Percentiles rank a stretch among this genome's conserved stretches.
phyloP scores from a whole-genome alignment of 768 basidiomycete species.

The Sarcomyxa edulis region DNA sequence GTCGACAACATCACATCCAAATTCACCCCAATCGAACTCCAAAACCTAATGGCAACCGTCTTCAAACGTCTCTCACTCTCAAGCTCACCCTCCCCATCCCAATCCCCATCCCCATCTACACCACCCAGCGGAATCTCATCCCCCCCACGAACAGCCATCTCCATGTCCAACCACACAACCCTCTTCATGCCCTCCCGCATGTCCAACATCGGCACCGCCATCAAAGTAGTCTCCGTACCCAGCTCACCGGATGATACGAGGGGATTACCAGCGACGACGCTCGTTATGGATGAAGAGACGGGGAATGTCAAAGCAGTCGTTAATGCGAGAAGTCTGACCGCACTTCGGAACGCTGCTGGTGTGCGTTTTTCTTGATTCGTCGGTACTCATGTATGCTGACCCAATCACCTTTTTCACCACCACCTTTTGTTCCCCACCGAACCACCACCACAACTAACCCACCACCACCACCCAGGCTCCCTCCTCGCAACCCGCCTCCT shows the following conservation, averaged over 20 bases:
- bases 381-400: not conserved
- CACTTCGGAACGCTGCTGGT: slow-evolving; percentile 82
- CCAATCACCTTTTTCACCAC: not conserved
- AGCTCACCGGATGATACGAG: slow-evolving; percentile 27
- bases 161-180: slow-evolving; percentile 47
- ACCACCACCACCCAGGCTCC: no score
- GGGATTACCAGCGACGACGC: slow-evolving; percentile 73
- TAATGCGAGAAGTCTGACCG: slow-evolving; percentile 75
- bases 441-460: not conserved
- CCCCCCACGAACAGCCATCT: slow-evolving; percentile 62
- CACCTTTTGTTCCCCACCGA: no score
- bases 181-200: slow-evolving; percentile 85
- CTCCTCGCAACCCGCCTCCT: slow-evolving; percentile 59
- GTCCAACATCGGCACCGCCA: slow-evolving; percentile 43
- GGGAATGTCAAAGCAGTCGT: slow-evolving; percentile 72
- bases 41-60: slow-evolving; percentile 51
- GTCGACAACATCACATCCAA: slow-evolving; percentile 43
- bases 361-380: slow-evolving; percentile 7
- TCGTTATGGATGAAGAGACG: slow-evolving; percentile 66
- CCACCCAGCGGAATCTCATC: slow-evolving; percentile 22
- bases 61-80: slow-evolving; percentile 49
- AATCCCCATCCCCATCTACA: slow-evolving; percentile 9
- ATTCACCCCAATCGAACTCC: slow-evolving; percentile 41
- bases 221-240: slow-evolving; percentile 84
- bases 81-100: slow-evolving; percentile 3